A percentile compares a stretch with the other conserved stretches of the same genome.
These are phyloP conservation scores for Madurella fahalii DNA, from an alignment of 2,329 filamentous ascomycete genomes.

Conservation along the genomic window DNA sequence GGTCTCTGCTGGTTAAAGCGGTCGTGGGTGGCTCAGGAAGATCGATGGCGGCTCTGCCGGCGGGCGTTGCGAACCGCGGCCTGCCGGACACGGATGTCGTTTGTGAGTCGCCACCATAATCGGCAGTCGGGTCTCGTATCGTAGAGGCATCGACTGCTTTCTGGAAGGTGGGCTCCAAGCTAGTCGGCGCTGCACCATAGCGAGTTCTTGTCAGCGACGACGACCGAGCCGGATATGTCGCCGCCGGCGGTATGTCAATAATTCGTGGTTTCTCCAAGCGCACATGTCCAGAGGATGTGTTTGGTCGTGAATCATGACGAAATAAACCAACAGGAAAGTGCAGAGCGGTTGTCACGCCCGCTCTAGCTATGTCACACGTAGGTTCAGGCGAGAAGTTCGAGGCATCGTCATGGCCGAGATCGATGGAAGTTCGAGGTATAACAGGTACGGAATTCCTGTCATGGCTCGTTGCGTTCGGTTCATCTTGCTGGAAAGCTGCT, in stretches of 20 bases:
- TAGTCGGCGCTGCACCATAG: background rate
- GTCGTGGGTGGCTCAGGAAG: conserved; percentile 17
- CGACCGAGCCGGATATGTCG: conserved; percentile 8
- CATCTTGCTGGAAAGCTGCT: conserved; percentile 3
- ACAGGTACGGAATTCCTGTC: conserved; percentile 7
- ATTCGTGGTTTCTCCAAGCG: conserved; percentile 19
- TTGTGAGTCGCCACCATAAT: background rate
- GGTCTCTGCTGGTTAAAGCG: background rate
- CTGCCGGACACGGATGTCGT: background rate
- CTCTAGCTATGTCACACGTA: background rate
- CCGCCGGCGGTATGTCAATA: conserved; percentile 21
- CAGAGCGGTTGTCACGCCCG: background rate
- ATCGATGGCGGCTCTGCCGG: conserved; percentile 21
- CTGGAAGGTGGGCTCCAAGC: background rate
- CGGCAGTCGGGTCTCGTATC: no score
- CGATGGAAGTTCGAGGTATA: background rate
- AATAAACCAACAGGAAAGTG: background rate
- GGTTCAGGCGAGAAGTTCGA: background rate
- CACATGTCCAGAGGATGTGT: conserved; percentile 12
- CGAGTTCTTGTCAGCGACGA: conserved; percentile 11
- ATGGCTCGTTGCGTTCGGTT: background rate
- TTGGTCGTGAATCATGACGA: conserved; percentile 5
- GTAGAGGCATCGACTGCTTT: no score
- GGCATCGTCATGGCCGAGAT: background rate
- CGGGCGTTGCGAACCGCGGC: conserved; percentile 12